A percentile compares a stretch with the other conserved stretches of the same genome.
Conservation (phyloP, 106 monocot genomes). For the Dendrobium catenatum region DNA sequence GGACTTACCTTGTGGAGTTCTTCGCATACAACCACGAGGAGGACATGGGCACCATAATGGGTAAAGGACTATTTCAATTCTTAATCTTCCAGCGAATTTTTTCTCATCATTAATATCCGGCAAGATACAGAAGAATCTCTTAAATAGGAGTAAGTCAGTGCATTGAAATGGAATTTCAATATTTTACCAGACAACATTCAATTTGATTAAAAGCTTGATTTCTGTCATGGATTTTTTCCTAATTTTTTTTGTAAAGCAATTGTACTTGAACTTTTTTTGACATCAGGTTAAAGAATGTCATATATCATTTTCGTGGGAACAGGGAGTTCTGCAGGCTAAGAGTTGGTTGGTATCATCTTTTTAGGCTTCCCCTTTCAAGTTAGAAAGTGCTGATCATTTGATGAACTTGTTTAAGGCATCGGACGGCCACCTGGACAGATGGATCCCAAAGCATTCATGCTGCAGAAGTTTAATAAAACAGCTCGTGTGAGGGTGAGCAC, state of each 20-base stretch:
- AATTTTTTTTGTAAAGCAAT: neutral
- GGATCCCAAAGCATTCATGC: slow-evolving; percentile 94
- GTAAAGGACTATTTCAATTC: slow-evolving; percentile 23
- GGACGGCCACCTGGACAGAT: slow-evolving; percentile 98
- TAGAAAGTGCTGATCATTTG: neutral
- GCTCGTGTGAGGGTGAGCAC: slow-evolving; percentile 62
- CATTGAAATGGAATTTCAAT: neutral
- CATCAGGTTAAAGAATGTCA: slow-evolving; percentile 75
- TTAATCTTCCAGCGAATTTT: neutral
- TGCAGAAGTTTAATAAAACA: slow-evolving; percentile 78
- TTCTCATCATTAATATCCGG: neutral
- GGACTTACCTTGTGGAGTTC: slow-evolving; percentile 91
- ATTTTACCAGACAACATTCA: neutral
- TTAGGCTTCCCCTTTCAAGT: neutral
- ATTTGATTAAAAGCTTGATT: neutral
- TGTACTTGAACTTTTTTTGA: neutral
- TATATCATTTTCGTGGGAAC: slow-evolving; percentile 91
- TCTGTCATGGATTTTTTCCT: neutral
- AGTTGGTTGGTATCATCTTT: slow-evolving; percentile 53
- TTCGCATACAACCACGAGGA: slow-evolving; percentile 84
- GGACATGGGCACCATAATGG: slow-evolving; percentile 91
- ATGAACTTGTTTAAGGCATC: slow-evolving; percentile 54
- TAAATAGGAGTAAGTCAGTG: neutral
- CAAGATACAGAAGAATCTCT: neutral
- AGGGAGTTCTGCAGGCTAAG: slow-evolving; percentile 81